Conservation (phyloP, 805 yeast genomes). For the Zygoascus tannicola region DNA sequence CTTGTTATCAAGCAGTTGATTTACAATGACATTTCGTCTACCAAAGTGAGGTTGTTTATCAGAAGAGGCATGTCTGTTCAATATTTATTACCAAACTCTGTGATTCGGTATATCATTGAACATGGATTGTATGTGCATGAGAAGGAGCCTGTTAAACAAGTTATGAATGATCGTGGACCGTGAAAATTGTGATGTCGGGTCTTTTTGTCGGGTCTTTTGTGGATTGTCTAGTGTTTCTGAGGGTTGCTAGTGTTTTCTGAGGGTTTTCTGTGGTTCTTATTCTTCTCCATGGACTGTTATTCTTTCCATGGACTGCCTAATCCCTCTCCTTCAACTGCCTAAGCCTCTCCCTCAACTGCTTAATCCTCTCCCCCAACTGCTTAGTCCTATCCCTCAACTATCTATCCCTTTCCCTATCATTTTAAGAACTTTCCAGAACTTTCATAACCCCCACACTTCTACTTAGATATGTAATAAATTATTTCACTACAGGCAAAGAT, state of each 20-base stretch:
- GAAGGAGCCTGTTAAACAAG: conserved; percentile 91
- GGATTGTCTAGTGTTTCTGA: background rate
- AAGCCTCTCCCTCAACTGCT: no score
- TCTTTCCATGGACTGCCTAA: no score
- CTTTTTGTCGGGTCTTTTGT: background rate
- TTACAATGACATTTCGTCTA: conserved; percentile 91
- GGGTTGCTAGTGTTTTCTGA: background rate
- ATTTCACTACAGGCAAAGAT: no score
- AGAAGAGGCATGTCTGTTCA: conserved; percentile 96
- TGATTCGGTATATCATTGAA: conserved; percentile 89
- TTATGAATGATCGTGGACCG: conserved; percentile 28
- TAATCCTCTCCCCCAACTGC: no score
- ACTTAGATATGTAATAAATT: no score
- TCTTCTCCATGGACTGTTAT: no score
- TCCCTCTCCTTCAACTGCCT: no score
- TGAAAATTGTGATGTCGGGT: background rate
- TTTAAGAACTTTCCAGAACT: no score
- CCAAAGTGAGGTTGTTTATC: conserved; percentile 85
- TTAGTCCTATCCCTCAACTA: no score
- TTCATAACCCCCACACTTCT: no score
- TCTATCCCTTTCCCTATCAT: no score
- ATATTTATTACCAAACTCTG: conserved; percentile 86
- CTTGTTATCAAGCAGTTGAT: conserved; percentile 91
- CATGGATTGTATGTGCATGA: conserved; percentile 77
- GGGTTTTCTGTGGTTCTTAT: background rate